Evolutionary conservation across 331 rosid genomes (phyloP), one percentile per base, ranked within the genome.

Genomic region (Malus hybrid): DNA sequence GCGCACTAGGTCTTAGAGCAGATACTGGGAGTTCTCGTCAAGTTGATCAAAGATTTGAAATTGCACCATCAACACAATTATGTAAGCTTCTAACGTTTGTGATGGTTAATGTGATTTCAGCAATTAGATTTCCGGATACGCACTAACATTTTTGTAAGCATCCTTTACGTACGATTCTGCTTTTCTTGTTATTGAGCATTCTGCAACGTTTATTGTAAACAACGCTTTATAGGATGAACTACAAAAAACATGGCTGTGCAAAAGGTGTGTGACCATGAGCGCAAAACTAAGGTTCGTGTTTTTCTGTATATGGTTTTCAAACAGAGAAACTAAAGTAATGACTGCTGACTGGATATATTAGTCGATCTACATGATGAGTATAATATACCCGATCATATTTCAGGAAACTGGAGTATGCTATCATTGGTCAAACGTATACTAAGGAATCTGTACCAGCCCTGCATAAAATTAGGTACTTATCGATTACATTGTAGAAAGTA

Each of bases 11-110:
- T 95, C 66, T 79, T 92, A 74, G 96, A 95, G 91, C 99, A 92
- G 89, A 92, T 92, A 70, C 87, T 95, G 81, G 96, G 89, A 62
- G 93, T 95, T 60, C 93, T 92, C 73, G 88, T 88, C 65, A 95
- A 89, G 87, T 91, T 95, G 64, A 97, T 95, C 75, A 88, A 89
- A 83, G 97, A 90, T 88, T 85, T 95, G 90, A 92, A 92, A 88
- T 85, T 92, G 88, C 97, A 90, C 69, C 97, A 89, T 82, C 99
- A 95, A 70, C 96, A 92, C 73, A 92, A 90, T 86, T 88, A 88
- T 75, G 98, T 92, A 79, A 83, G 90, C 67, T 80, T 78, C 63
- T 64, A 76, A 55, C 65, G 33, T 60, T 28, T 65, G 73, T 29
- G 72, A 80, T 76, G 69, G 44, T 48, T 54, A 7, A 59, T 52